A percentile compares a stretch with the other conserved stretches of the same genome.
Conservation (phyloP, 2,329 filamentous ascomycete species). For the Scedosporium apiospermum region DNA sequence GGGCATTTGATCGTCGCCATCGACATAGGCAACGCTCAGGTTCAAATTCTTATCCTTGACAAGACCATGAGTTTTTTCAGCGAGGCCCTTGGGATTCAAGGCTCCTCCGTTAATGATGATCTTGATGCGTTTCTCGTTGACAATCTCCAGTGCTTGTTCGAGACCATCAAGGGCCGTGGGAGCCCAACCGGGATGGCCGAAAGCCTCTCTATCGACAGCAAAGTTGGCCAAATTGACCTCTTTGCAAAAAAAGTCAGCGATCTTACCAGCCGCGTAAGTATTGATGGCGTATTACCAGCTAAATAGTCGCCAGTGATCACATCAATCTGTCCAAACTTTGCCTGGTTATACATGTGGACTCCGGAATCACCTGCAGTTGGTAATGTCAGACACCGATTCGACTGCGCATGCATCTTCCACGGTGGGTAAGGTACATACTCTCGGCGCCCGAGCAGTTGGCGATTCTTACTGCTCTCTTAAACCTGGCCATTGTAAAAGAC, state of each 20-base stretch:
- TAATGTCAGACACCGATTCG: background rate
- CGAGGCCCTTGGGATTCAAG: slow-evolving; percentile 42
- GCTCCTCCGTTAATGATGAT: slow-evolving; percentile 48
- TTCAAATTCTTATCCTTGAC: slow-evolving; percentile 18
- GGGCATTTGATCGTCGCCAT: slow-evolving; percentile 23
- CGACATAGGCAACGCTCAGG: slow-evolving; percentile 25
- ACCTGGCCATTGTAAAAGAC: background rate
- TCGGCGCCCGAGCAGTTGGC: slow-evolving; percentile 17
- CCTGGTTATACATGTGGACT: slow-evolving; percentile 19
- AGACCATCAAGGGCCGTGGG: slow-evolving; percentile 15
- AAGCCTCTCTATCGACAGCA: slow-evolving; percentile 7
- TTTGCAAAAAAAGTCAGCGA: slow-evolving; percentile 2
- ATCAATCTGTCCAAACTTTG: slow-evolving; percentile 25
- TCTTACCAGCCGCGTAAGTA: slow-evolving; percentile 1
- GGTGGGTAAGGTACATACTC: slow-evolving; percentile 8
- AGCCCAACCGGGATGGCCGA: slow-evolving; percentile 13
- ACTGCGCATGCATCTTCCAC: too few relatives aligned
- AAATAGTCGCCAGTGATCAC: slow-evolving; percentile 46
- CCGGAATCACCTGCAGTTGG: slow-evolving; percentile 11
- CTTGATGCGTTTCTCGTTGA: slow-evolving; percentile 36
- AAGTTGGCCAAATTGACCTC: slow-evolving; percentile 18
- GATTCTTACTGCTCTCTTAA: slow-evolving; percentile 12
- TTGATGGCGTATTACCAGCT: slow-evolving; percentile 24
- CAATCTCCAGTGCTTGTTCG: slow-evolving; percentile 20
- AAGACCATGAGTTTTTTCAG: slow-evolving; percentile 21